A percentile compares a stretch with the other conserved stretches of the same genome.
Evolutionary conservation across 2,329 filamentous ascomycete genomes (phyloP).

Genomic region (Botryotinia narcissicola): DNA sequence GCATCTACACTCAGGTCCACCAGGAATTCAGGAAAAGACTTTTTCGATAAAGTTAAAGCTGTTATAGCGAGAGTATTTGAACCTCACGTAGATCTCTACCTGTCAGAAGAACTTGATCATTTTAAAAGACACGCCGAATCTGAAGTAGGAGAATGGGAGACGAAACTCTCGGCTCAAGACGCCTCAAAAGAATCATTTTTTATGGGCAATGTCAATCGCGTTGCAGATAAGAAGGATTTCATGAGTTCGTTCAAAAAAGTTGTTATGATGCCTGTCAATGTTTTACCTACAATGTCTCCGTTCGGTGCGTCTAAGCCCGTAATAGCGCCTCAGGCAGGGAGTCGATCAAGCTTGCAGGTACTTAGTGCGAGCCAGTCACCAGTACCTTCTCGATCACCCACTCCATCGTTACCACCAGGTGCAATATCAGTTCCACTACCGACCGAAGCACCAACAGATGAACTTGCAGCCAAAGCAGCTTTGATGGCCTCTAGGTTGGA

Average conservation of each 20-base stretch:
- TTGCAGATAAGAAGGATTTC: conserved; percentile 96
- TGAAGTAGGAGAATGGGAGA: conserved; percentile 84
- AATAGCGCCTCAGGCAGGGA: conserved; percentile 25
- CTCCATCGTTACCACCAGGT: conserved; percentile 45
- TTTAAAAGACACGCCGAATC: conserved; percentile 75
- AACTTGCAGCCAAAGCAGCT: conserved; percentile 94
- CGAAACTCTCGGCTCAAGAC: conserved; percentile 86
- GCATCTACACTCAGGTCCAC: conserved; percentile 68
- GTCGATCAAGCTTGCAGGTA: conserved; percentile 35
- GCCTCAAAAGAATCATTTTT: conserved; percentile 88
- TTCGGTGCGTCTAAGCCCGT: conserved; percentile 47
- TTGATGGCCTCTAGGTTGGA: conserved; percentile 94
- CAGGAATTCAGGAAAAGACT: conserved; percentile 57
- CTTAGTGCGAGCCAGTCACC: conserved; percentile 28
- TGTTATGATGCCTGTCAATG: conserved; percentile 97
- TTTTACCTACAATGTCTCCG: conserved; percentile 64
- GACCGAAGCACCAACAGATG: conserved; percentile 75
- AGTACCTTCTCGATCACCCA: conserved; percentile 48
- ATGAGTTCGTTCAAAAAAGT: conserved; percentile 96
- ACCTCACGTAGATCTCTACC: conserved; percentile 87
- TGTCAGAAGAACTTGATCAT: conserved; percentile 85
- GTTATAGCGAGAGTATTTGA: conserved; percentile 77
- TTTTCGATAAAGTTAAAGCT: conserved; percentile 62
- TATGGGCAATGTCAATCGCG: conserved; percentile 92
- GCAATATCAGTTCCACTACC: conserved; percentile 43